Conservation (phyloP, 2,329 filamentous ascomycete genomes). For the Camillea tinctor region DNA sequence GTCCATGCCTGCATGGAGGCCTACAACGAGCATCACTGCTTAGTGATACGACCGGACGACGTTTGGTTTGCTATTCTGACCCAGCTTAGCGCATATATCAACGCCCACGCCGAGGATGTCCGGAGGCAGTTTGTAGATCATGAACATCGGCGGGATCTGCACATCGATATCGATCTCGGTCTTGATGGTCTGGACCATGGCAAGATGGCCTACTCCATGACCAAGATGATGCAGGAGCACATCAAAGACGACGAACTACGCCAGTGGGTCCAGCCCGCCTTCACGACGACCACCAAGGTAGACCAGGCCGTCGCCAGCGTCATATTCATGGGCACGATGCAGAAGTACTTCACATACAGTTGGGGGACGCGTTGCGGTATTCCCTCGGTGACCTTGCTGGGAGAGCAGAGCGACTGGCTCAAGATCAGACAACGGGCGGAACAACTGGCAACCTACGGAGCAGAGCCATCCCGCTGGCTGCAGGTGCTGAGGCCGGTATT, state of each 20-base stretch:
- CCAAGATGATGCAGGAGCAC: slow-evolving; percentile 35
- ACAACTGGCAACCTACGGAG: slow-evolving; percentile 16
- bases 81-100: slow-evolving; percentile 44
- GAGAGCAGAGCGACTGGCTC: slow-evolving; percentile 42
- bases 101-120: slow-evolving; percentile 43
- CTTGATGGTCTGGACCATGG: slow-evolving; percentile 25
- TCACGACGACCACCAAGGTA: slow-evolving; percentile 42
- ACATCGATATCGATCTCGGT: slow-evolving; percentile 13
- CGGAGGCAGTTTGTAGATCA: slow-evolving; percentile 41
- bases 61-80: slow-evolving; percentile 48
- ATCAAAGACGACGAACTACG: slow-evolving; percentile 37
- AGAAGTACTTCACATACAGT: slow-evolving; percentile 42
- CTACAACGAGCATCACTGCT: slow-evolving; percentile 41
- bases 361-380: slow-evolving; percentile 38
- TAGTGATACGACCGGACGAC: slow-evolving; percentile 48
- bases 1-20: slow-evolving; percentile 36
- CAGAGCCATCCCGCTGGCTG: slow-evolving; percentile 20
- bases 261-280: slow-evolving; percentile 43
- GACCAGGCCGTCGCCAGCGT: slow-evolving; percentile 40
- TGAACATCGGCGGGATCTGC: slow-evolving; percentile 33
- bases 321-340: slow-evolving; percentile 43
- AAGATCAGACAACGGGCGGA: slow-evolving; percentile 18
- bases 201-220: slow-evolving; percentile 35
- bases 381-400: slow-evolving; percentile 47
- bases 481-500: slow-evolving; percentile 25